phyloP scores from a whole-genome alignment of 2,329 filamentous ascomycete genomes.

The Penicillium sp. region DNA sequence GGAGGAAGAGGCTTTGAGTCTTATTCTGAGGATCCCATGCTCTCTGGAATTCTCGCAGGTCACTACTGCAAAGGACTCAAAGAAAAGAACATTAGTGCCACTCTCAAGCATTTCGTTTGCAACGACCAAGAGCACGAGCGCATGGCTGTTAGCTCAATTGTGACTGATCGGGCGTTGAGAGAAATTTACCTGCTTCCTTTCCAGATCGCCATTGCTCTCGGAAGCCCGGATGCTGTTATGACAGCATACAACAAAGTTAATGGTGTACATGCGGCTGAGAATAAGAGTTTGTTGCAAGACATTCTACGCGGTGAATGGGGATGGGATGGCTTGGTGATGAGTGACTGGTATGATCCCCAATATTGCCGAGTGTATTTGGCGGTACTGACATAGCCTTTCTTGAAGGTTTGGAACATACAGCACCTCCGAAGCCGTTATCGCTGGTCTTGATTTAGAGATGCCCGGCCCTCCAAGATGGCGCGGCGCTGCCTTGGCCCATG shows the following conservation, averaged over 20 bases:
- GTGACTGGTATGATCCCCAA: constrained; percentile 41
- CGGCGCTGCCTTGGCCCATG: constrained; percentile 42
- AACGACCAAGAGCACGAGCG: constrained; percentile 52
- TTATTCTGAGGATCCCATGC: constrained; percentile 77
- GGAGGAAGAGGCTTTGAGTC: constrained; percentile 88
- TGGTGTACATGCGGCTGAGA: constrained; percentile 50
- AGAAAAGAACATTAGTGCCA: constrained; percentile 71
- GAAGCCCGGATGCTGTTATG: constrained; percentile 59
- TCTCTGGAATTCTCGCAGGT: constrained; percentile 73
- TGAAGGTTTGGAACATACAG: constrained; percentile 50
- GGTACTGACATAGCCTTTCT: not conserved
- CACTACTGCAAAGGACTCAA: constrained; percentile 74
- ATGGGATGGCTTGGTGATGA: constrained; percentile 50
- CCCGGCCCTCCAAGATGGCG: constrained; percentile 49
- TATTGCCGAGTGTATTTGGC: too few relatives aligned
- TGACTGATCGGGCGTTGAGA: constrained; percentile 58
- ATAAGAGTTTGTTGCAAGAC: constrained; percentile 41
- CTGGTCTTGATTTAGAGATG: constrained; percentile 52
- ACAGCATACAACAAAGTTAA: constrained; percentile 62
- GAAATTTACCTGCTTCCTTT: constrained; percentile 68
- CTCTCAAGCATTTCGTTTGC: constrained; percentile 67
- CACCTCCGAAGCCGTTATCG: constrained; percentile 46
- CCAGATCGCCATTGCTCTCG: constrained; percentile 60
- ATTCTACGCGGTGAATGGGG: constrained; percentile 50
- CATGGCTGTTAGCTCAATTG: constrained; percentile 45